A percentile compares a stretch with the other conserved stretches of the same genome.
Conservation (phyloP, 331 rosid genomes). For the Malus hybrid region DNA sequence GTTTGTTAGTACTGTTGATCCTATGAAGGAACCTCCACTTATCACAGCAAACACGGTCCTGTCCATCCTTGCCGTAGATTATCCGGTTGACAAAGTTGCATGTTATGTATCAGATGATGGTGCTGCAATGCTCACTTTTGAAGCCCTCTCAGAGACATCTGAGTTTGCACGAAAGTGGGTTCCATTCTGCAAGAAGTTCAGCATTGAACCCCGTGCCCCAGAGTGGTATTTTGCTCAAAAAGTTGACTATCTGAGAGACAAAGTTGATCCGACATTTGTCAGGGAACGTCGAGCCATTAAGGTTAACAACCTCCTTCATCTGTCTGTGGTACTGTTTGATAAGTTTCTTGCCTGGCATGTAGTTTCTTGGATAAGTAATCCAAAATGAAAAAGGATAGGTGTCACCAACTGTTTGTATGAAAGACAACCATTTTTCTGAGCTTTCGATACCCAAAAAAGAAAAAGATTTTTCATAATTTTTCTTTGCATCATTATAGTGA, state of each 20-base stretch:
- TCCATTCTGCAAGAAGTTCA: conserved; percentile 77
- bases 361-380: neutral
- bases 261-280: conserved; percentile 55
- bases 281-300: conserved; percentile 87
- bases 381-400: neutral
- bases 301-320: conserved; percentile 26
- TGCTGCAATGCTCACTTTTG: conserved; percentile 81
- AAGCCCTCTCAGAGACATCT: conserved; percentile 71
- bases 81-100: conserved; percentile 70
- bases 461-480: neutral
- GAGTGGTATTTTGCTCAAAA: conserved; percentile 77
- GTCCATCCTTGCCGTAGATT: conserved; percentile 77
- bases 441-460: neutral
- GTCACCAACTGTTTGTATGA: neutral
- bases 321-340: neutral
- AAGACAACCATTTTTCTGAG: neutral
- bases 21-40: conserved; percentile 70
- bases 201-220: conserved; percentile 86
- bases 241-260: conserved; percentile 63
- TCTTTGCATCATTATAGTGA: neutral
- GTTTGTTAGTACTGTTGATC: conserved; percentile 73
- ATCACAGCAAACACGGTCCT: conserved; percentile 86
- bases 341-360: neutral
- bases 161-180: conserved; percentile 90
- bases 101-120: conserved; percentile 92